Conservation (phyloP, 345 rosid species). For the Raphanus raphanistrum region DNA sequence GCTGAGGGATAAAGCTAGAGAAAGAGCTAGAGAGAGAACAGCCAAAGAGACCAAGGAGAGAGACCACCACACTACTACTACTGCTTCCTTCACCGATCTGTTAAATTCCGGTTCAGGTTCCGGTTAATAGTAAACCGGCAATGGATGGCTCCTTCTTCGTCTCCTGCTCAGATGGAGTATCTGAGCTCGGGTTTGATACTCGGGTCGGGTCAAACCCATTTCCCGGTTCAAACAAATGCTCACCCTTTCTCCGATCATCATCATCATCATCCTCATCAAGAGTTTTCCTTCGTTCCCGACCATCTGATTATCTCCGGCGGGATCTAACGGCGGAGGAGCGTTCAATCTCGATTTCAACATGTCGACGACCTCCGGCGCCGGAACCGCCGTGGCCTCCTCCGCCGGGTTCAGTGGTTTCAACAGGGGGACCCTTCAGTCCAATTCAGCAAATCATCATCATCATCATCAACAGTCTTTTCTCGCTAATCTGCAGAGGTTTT, state of each 20-base stretch:
- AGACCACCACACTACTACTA: constrained; percentile 29
- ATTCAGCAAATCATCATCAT: constrained; percentile 52
- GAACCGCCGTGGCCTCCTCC: constrained; percentile 44
- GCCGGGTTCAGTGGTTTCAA: constrained; percentile 70
- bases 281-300: constrained; percentile 74
- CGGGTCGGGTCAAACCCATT: constrained; percentile 41
- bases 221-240: constrained; percentile 48
- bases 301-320: constrained; percentile 61
- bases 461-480: constrained; percentile 57
- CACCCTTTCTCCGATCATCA: constrained; percentile 45
- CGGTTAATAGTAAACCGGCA: constrained; percentile 46
- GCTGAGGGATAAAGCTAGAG: constrained; percentile 68
- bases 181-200: constrained; percentile 51
- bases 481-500: constrained; percentile 71
- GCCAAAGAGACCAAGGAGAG: constrained; percentile 85
- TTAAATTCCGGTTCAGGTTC: constrained; percentile 63
- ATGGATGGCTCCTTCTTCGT: constrained; percentile 51
- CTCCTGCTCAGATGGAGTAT: constrained; percentile 62
- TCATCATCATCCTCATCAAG: constrained; percentile 49
- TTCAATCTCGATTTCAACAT: constrained; percentile 83
- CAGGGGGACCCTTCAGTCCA: constrained; percentile 99
- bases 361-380: constrained; percentile 49
- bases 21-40: constrained; percentile 80
- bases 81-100: constrained; percentile 80
- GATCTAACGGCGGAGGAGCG: constrained; percentile 54